A percentile compares a stretch with the other conserved stretches of the same genome.
Conservation (phyloP, 1,139 yeast species). For the Suhomyces yuchorum region DNA sequence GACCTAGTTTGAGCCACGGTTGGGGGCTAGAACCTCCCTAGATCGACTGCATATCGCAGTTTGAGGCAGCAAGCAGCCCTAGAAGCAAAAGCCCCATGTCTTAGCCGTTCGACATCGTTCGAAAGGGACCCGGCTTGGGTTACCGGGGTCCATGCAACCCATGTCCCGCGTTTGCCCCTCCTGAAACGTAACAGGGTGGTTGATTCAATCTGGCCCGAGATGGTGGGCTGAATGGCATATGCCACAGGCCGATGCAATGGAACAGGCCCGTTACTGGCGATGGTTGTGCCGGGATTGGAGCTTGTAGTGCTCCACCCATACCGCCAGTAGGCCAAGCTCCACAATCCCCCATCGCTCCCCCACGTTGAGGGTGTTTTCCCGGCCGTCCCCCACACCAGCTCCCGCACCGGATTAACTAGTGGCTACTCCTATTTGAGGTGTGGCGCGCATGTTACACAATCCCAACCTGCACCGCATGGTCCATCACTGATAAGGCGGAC, state of each 20-base stretch:
- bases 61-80: background rate
- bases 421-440: background rate
- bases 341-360: no score
- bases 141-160: background rate
- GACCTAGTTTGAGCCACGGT: background rate
- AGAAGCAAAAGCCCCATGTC: background rate
- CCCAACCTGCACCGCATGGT: background rate
- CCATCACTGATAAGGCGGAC: background rate
- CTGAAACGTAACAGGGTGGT: background rate
- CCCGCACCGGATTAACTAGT: background rate
- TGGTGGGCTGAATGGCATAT: background rate
- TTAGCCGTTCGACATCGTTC: background rate
- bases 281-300: no score
- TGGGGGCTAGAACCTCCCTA: background rate
- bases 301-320: no score
- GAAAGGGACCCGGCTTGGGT: background rate
- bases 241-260: background rate
- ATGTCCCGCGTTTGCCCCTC: conserved; percentile 3
- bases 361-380: background rate
- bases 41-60: background rate
- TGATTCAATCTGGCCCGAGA: background rate
- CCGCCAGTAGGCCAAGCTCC: no score
- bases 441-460: background rate
- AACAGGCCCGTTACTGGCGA: no score
- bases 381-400: background rate